A percentile compares a stretch with the other conserved stretches of the same genome.
Conservation (phyloP, 2,329 filamentous ascomycete genomes). For the Colletotrichum tropicicola region DNA sequence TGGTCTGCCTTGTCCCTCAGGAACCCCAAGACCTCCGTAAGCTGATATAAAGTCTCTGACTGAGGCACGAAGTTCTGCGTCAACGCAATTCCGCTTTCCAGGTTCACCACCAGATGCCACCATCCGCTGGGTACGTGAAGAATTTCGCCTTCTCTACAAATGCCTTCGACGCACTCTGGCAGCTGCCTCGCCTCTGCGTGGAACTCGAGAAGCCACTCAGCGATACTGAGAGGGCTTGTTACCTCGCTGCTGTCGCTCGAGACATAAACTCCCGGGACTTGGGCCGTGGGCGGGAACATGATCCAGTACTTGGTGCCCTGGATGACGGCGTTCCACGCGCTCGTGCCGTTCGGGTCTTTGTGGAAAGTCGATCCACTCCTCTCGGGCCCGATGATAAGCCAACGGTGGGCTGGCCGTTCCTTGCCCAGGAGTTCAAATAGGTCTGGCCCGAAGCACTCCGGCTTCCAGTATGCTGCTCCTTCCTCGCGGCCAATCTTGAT, state of each 20-base stretch:
- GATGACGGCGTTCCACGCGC: slow-evolving; percentile 94
- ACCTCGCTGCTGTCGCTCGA: slow-evolving; percentile 92
- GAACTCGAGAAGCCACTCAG: slow-evolving; percentile 94
- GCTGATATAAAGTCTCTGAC: slow-evolving; percentile 61
- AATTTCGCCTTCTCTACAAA: slow-evolving; percentile 86
- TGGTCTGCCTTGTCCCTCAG: slow-evolving; percentile 84
- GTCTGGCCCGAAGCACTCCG: slow-evolving; percentile 86
- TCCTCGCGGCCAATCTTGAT: slow-evolving; percentile 67
- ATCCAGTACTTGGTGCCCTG: slow-evolving; percentile 97
- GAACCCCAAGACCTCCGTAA: slow-evolving; percentile 81
- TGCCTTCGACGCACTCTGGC: slow-evolving; percentile 83
- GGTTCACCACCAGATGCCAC: slow-evolving; percentile 96
- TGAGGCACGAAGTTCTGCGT: slow-evolving; percentile 95
- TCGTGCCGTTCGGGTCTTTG: slow-evolving; percentile 79
- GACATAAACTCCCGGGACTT: slow-evolving; percentile 90
- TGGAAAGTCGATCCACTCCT: slow-evolving; percentile 94
- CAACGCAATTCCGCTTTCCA: slow-evolving; percentile 84
- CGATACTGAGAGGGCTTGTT: slow-evolving; percentile 91
- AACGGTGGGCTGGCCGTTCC: slow-evolving; percentile 86
- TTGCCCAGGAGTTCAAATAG: slow-evolving; percentile 81
- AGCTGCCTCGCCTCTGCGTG: slow-evolving; percentile 82
- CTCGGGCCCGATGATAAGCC: slow-evolving; percentile 90
- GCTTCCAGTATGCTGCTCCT: slow-evolving; percentile 75
- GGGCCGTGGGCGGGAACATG: slow-evolving; percentile 86
- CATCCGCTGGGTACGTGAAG: slow-evolving; percentile 93